Percentiles rank a stretch among this genome's conserved stretches.
Evolutionary conservation across 352 stramenopile genomes (phyloP).

Genomic region (Pythium pyrilobum): DNA sequence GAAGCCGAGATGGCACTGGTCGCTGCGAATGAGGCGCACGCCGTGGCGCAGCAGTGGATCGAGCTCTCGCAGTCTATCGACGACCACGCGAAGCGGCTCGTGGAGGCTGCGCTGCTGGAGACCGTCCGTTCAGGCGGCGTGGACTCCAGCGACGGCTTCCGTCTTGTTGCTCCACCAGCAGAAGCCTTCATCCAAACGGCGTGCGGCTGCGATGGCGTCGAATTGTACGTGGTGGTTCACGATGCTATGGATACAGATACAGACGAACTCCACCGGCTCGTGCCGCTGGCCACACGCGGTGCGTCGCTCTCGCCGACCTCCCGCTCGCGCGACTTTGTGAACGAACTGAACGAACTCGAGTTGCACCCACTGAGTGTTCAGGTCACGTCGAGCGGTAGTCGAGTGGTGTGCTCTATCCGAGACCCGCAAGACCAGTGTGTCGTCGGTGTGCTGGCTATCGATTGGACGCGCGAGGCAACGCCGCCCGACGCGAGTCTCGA

Average conservation of each 20-base stretch:
- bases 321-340: not conserved
- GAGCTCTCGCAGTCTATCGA: not conserved
- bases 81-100: not conserved
- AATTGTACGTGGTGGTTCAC: not conserved
- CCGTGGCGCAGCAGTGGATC: constrained; percentile 9
- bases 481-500: not conserved
- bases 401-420: not conserved
- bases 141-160: too few relatives aligned
- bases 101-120: not conserved
- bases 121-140: not conserved
- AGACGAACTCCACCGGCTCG: not conserved
- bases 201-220: constrained; percentile 5
- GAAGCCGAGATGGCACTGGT: constrained; percentile 1
- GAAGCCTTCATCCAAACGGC: not conserved
- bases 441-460: not conserved
- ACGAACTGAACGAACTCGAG: not conserved
- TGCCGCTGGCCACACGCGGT: not conserved
- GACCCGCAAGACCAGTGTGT: not conserved
- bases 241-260: not conserved
- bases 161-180: not conserved
- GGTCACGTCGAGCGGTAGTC: not conserved
- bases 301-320: not conserved
- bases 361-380: too few relatives aligned
- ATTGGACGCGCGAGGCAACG: not conserved
- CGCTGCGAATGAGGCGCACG: not conserved